phyloP scores from a whole-genome alignment of 1,139 yeast genomes.

The Zygosaccharomyces sapae region DNA sequence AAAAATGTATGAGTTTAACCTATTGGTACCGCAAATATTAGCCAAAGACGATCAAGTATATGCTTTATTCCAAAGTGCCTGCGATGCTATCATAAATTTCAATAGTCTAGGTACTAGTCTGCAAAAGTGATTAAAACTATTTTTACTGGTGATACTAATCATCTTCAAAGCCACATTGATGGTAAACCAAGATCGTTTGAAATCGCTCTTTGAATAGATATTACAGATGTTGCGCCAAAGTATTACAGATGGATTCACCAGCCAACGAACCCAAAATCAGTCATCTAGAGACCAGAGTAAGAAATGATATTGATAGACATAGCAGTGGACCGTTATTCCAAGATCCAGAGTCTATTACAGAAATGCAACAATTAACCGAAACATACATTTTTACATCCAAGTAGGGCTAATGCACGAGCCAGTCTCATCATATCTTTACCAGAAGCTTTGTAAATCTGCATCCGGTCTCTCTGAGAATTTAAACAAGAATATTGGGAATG shows the following conservation, averaged over 20 bases:
- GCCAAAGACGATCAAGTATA: constrained; percentile 10
- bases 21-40: constrained; percentile 15
- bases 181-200: constrained; percentile 2
- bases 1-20: constrained; percentile 19
- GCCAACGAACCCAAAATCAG: constrained; percentile 6
- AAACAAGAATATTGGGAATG: constrained; percentile 5
- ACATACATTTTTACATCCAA: constrained; percentile 20
- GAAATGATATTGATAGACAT: constrained; percentile 4
- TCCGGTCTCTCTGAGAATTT: constrained; percentile 14
- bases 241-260: constrained; percentile 8
- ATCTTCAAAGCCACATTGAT: constrained; percentile 1
- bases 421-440: constrained; percentile 16
- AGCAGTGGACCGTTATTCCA: not conserved
- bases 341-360: constrained; percentile 4
- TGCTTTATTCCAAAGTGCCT: constrained; percentile 16
- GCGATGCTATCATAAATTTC: constrained; percentile 10
- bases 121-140: constrained; percentile 7
- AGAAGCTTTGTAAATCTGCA: constrained; percentile 16
- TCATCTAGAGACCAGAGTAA: constrained; percentile 9
- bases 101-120: constrained; percentile 15
- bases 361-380: constrained; percentile 20
- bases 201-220: constrained; percentile 14
- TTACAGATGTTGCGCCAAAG: constrained; percentile 18
- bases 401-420: constrained; percentile 13
- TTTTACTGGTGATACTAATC: constrained; percentile 10